These are phyloP conservation scores for Leccinum incarnatum DNA, from an alignment of 768 basidiomycete species.

Conservation along the genomic window DNA sequence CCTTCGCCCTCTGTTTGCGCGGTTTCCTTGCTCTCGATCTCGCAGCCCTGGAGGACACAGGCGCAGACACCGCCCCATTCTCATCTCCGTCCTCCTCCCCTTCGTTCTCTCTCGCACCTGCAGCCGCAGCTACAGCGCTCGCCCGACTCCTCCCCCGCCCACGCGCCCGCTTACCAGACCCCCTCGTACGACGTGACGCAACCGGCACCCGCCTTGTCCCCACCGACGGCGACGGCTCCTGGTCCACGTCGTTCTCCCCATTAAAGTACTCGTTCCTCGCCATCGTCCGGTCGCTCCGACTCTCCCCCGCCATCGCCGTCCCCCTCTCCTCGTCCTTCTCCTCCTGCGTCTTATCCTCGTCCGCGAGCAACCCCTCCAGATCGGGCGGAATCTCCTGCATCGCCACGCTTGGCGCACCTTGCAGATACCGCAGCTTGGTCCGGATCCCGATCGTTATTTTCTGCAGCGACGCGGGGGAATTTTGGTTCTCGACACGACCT, in stretches of 20 bases:
- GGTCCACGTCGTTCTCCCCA: constrained; percentile 67
- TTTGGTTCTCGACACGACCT: constrained; percentile 90
- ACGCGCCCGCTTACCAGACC: constrained; percentile 26
- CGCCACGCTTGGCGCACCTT: constrained; percentile 93
- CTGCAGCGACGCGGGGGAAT: constrained; percentile 78
- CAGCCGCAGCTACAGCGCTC: constrained; percentile 13
- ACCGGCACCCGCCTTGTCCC: constrained; percentile 15
- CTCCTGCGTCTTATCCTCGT: constrained; percentile 65
- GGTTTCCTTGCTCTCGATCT: constrained; percentile 33
- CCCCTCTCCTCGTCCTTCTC: constrained; percentile 70
- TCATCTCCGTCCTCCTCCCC: constrained; percentile 40
- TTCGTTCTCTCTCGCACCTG: constrained; percentile 29
- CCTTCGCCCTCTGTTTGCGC: constrained; percentile 23
- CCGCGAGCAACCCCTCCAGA: constrained; percentile 70
- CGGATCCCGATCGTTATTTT: constrained; percentile 82
- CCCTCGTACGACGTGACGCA: constrained; percentile 21
- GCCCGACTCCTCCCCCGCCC: constrained; percentile 35
- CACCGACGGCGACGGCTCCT: constrained; percentile 35
- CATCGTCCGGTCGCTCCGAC: constrained; percentile 48
- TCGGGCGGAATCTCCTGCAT: constrained; percentile 98
- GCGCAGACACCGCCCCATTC: constrained; percentile 12
- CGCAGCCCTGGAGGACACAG: constrained; percentile 22
- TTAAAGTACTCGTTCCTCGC: constrained; percentile 73
- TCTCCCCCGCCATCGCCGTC: constrained; percentile 52
- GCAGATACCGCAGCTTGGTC: constrained; percentile 86